Conservation (phyloP, 2,329 filamentous ascomycete species). For the Aspergillus nomiae region DNA sequence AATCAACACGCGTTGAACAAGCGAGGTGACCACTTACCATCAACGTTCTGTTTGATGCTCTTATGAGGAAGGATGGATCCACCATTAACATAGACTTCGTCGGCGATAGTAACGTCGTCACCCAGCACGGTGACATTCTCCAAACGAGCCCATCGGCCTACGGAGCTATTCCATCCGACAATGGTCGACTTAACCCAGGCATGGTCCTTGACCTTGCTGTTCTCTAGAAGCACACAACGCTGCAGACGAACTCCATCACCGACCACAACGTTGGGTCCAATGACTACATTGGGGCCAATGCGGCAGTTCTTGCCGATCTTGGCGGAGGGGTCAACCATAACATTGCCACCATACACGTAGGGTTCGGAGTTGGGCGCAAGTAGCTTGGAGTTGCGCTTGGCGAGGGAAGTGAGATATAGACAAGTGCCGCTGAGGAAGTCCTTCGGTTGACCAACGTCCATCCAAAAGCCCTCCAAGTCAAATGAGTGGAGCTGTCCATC, state of each 20-base stretch:
- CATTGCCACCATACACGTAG: constrained; percentile 90
- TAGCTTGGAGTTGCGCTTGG: constrained; percentile 85
- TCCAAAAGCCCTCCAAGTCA: constrained; percentile 97
- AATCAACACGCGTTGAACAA: not conserved
- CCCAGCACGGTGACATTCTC: constrained; percentile 98
- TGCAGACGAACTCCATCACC: constrained; percentile 94
- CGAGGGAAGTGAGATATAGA: constrained; percentile 88
- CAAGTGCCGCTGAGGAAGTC: constrained; percentile 96
- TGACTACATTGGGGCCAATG: constrained; percentile 95
- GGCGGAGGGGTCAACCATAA: constrained; percentile 88
- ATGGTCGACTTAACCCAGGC: constrained; percentile 99
- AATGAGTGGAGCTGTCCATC: constrained; percentile 94
- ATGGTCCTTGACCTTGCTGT: constrained; percentile 96
- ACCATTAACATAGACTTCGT: constrained; percentile 98
- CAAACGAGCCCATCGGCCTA: constrained; percentile 91
- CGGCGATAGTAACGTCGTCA: constrained; percentile 95
- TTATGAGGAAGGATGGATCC: constrained; percentile 95
- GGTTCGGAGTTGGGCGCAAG: constrained; percentile 73
- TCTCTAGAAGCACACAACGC: constrained; percentile 83
- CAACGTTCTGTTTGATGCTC: constrained; percentile 98
- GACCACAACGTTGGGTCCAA: constrained; percentile 88
- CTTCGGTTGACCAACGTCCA: constrained; percentile 98
- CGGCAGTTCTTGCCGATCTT: constrained; percentile 99
- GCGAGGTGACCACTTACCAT: constrained; percentile 57
- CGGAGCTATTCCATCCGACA: constrained; percentile 95